Conservation (phyloP, 306 rosid genomes). For the Canavalia gladiata region DNA sequence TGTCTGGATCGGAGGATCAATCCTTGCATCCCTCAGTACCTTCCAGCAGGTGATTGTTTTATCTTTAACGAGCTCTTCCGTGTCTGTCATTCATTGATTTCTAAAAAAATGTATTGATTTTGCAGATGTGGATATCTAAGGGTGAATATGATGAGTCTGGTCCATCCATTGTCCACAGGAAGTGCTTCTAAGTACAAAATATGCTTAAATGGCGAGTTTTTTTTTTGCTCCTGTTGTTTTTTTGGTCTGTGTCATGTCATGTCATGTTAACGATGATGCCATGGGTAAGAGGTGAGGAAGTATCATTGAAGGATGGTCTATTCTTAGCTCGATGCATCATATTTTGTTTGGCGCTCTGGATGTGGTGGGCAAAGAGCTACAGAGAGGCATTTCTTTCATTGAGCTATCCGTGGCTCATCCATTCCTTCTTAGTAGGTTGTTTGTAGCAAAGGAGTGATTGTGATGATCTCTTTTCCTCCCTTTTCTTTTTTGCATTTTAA, state of each 20-base stretch:
- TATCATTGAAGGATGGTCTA: slow-evolving; percentile 43
- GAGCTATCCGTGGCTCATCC: slow-evolving; percentile 58
- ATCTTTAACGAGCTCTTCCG: not conserved
- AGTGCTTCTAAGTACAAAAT: slow-evolving; percentile 70
- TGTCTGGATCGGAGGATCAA: slow-evolving; percentile 94
- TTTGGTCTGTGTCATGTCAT: slow-evolving; percentile 75
- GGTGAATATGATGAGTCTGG: slow-evolving; percentile 88
- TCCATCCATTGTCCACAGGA: slow-evolving; percentile 88
- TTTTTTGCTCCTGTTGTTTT: slow-evolving; percentile 65
- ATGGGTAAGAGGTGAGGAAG: slow-evolving; percentile 45
- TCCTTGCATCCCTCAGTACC: slow-evolving; percentile 90
- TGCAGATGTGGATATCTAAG: slow-evolving; percentile 90
- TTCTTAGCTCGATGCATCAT: slow-evolving; percentile 45
- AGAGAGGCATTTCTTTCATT: slow-evolving; percentile 37
- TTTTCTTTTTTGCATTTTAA: slow-evolving; percentile 2
- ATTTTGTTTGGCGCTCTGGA: slow-evolving; percentile 50
- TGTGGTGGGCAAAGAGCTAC: slow-evolving; percentile 52
- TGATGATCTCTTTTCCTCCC: slow-evolving; percentile 44
- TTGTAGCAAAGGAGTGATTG: slow-evolving; percentile 73
- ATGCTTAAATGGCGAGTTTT: slow-evolving; percentile 68
- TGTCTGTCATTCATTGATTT: not conserved
- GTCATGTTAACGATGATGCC: slow-evolving; percentile 64
- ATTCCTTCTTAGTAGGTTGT: slow-evolving; percentile 62
- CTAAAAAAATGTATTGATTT: slow-evolving; percentile 22
- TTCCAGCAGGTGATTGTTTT: slow-evolving; percentile 75